A percentile compares a stretch with the other conserved stretches of the same genome.
Evolutionary conservation across 2,329 filamentous ascomycete species (phyloP).

Genomic region (Colletotrichum coccodes): DNA sequence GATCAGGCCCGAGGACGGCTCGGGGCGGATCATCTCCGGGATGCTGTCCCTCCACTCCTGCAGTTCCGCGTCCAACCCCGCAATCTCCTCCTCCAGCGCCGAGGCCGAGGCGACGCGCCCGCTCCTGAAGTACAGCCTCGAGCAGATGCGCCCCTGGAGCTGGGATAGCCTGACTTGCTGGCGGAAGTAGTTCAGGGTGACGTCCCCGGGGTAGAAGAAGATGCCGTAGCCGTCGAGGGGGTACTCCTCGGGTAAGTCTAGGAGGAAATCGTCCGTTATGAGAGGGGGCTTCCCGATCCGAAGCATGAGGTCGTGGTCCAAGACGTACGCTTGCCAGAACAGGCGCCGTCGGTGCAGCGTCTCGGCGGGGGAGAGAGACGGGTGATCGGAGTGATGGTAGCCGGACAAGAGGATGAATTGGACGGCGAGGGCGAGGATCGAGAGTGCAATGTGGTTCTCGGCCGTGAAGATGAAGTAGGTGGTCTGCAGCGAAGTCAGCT

Average conservation of each 20-base stretch:
- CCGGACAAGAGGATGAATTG: constrained; percentile 1
- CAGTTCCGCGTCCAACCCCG: neutral
- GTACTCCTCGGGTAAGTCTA: neutral
- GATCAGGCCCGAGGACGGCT: neutral
- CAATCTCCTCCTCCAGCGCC: neutral
- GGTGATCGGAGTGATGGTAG: neutral
- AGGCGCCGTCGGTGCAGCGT: neutral
- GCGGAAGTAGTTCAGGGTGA: neutral
- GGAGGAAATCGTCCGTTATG: constrained; percentile 6
- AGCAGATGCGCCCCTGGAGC: neutral
- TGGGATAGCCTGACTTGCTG: constrained; percentile 1
- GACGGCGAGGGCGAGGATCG: neutral
- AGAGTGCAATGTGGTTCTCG: neutral
- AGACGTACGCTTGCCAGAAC: neutral
- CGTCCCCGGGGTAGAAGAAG: neutral
- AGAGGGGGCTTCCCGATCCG: constrained; percentile 7
- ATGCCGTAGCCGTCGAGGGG: neutral
- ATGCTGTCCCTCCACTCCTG: neutral
- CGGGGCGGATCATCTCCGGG: neutral
- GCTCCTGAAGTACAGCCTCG: neutral
- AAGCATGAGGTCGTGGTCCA: constrained; percentile 13
- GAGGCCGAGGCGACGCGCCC: neutral
- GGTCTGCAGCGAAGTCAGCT: neutral
- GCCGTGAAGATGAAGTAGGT: neutral
- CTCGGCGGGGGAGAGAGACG: neutral